Evolutionary conservation across 1,139 yeast species (phyloP).

Genomic region (Neolecta irregularis): DNA sequence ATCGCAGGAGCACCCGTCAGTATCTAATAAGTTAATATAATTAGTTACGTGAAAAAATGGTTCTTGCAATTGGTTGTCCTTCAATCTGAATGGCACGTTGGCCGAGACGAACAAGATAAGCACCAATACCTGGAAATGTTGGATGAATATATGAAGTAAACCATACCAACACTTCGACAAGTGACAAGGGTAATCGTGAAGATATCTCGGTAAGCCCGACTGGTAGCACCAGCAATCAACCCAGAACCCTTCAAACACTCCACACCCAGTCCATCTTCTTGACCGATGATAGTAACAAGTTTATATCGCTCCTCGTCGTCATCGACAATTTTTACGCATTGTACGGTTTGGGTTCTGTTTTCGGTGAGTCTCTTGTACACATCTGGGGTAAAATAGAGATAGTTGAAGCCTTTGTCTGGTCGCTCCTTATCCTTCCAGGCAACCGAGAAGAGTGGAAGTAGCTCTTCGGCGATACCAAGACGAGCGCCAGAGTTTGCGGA

Average conservation of each 20-base stretch:
- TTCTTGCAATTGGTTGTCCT: conserved; percentile 96
- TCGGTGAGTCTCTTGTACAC: conserved; percentile 46
- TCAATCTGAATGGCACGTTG: conserved; percentile 98
- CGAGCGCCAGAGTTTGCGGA: conserved; percentile 99
- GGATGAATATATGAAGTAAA: background rate
- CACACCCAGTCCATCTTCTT: conserved; percentile 93
- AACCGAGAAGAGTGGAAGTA: conserved; percentile 74
- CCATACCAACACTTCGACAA: conserved; percentile 84
- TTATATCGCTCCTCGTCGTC: conserved; percentile 68
- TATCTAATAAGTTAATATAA: conserved; percentile 27
- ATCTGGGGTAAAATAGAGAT: conserved; percentile 64
- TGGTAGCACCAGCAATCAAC: conserved; percentile 94
- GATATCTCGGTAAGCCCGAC: conserved; percentile 92
- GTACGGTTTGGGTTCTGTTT: conserved; percentile 43
- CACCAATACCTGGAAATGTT: conserved; percentile 46
- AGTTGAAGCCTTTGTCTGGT: conserved; percentile 77
- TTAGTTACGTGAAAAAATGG: background rate
- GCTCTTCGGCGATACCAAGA: conserved; percentile 93
- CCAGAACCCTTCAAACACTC: conserved; percentile 97
- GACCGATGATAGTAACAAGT: conserved; percentile 76
- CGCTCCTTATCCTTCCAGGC: conserved; percentile 72
- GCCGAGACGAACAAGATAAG: conserved; percentile 90
- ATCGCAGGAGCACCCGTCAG: conserved; percentile 98
- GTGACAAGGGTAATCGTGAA: conserved; percentile 93
- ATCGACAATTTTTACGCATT: conserved; percentile 69